Evolutionary conservation across 2,329 filamentous ascomycete species (phyloP).

Genomic region (Plenodomus tracheiphilus): DNA sequence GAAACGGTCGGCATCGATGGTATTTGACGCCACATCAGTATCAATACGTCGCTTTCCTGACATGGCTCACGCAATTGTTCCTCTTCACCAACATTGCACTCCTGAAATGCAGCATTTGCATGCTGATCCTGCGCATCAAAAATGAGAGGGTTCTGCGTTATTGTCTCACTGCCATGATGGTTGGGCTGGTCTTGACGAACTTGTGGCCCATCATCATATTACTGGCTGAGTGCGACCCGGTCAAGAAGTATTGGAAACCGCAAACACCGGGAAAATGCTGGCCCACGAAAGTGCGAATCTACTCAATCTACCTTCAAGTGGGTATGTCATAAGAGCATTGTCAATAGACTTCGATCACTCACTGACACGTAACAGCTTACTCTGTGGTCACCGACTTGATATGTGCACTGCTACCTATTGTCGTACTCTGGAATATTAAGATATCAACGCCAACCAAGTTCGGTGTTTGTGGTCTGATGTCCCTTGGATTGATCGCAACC

Average conservation of each 20-base stretch:
- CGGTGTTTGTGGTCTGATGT: constrained; percentile 30
- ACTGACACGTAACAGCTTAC: constrained; percentile 17
- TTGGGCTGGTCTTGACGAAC: constrained; percentile 22
- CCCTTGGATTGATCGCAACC: constrained; percentile 24
- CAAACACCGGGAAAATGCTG: constrained; percentile 20
- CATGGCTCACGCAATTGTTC: constrained; percentile 48
- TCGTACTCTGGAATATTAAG: constrained; percentile 26
- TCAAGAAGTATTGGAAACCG: constrained; percentile 27
- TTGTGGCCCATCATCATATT: constrained; percentile 24
- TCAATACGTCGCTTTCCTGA: constrained; percentile 43
- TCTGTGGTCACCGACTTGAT: constrained; percentile 29
- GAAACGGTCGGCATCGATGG: constrained; percentile 47
- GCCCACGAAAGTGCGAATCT: constrained; percentile 29
- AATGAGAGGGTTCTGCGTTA: constrained; percentile 36
- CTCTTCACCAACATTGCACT: constrained; percentile 48
- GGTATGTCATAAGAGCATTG: constrained; percentile 15
- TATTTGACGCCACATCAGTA: constrained; percentile 41
- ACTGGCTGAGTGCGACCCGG: constrained; percentile 27
- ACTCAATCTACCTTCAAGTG: constrained; percentile 32
- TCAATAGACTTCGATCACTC: background rate
- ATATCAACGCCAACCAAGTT: constrained; percentile 24
- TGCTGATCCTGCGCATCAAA: constrained; percentile 50
- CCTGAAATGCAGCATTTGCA: constrained; percentile 49
- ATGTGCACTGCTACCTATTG: constrained; percentile 27
- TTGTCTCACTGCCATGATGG: constrained; percentile 33